Percentiles rank a stretch among this genome's conserved stretches.
Evolutionary conservation across 768 basidiomycete genomes (phyloP).

Genomic region (Cantharellus anzutake): DNA sequence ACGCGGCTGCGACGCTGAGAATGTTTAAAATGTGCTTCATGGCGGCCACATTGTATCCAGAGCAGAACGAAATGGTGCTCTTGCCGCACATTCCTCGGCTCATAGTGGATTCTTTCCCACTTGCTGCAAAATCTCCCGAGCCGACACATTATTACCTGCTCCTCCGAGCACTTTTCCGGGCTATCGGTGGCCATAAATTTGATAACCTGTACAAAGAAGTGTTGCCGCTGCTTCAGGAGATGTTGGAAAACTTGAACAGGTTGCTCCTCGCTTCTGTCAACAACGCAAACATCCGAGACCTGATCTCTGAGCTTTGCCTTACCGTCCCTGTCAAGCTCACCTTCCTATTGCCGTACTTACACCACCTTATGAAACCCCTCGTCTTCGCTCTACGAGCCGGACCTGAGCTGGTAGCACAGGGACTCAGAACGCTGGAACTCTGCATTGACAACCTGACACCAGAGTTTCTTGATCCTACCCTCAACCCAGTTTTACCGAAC

Average conservation of each 20-base stretch:
- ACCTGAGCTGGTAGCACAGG: slow-evolving; percentile 84
- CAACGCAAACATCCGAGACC: slow-evolving; percentile 51
- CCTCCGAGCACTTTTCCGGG: slow-evolving; percentile 79
- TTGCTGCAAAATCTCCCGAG: slow-evolving; percentile 79
- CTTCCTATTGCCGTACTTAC: slow-evolving; percentile 85
- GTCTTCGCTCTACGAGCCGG: slow-evolving; percentile 76
- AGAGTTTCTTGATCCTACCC: slow-evolving; percentile 92
- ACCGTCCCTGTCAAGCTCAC: slow-evolving; percentile 92
- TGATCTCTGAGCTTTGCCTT: slow-evolving; percentile 92
- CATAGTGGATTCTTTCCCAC: slow-evolving; percentile 90
- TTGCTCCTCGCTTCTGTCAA: slow-evolving; percentile 29
- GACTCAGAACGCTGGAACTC: slow-evolving; percentile 88
- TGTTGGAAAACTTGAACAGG: slow-evolving; percentile 86
- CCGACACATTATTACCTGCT: slow-evolving; percentile 88
- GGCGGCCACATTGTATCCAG: slow-evolving; percentile 57
- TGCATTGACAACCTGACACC: slow-evolving; percentile 98
- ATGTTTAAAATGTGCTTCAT: slow-evolving; percentile 92
- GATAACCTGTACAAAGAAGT: slow-evolving; percentile 93
- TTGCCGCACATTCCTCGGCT: slow-evolving; percentile 82
- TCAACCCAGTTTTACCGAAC: slow-evolving; percentile 80
- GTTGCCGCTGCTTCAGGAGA: slow-evolving; percentile 84
- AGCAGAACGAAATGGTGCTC: slow-evolving; percentile 76
- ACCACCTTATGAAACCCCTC: slow-evolving; percentile 90
- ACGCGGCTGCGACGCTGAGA: slow-evolving; percentile 68
- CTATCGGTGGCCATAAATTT: slow-evolving; percentile 82